Percentiles rank a stretch among this genome's conserved stretches.
phyloP scores from a whole-genome alignment of 2,329 filamentous ascomycete species.

The Passalora sequoiae region DNA sequence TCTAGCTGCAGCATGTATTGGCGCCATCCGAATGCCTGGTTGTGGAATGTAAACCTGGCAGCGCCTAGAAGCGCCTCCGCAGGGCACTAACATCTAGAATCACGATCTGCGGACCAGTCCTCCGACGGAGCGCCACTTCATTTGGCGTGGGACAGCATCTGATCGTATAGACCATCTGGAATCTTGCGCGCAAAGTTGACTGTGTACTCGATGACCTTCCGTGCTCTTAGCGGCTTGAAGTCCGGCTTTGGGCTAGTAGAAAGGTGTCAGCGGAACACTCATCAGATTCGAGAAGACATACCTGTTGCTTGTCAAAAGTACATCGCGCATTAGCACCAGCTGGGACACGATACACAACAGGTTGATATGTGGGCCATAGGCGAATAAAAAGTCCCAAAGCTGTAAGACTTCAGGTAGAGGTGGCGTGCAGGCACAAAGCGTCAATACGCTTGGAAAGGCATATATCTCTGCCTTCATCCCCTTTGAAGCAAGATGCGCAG shows the following conservation, averaged over 20 bases:
- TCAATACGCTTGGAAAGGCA: conserved; percentile 90
- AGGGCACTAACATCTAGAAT: neutral
- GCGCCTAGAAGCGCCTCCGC: neutral
- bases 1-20: neutral
- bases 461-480: conserved; percentile 91
- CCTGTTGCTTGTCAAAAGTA: conserved; percentile 79
- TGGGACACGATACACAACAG: conserved; percentile 96
- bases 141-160: conserved; percentile 82
- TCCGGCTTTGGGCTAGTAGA: conserved; percentile 66
- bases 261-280: neutral
- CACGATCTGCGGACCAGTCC: too few relatives aligned
- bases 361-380: conserved; percentile 90
- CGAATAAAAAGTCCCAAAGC: conserved; percentile 96
- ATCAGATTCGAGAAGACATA: conserved; percentile 41
- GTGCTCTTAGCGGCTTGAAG: conserved; percentile 32
- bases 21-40: neutral
- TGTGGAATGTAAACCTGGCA: neutral
- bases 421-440: conserved; percentile 90
- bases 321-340: conserved; percentile 78
- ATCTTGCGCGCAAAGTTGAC: conserved; percentile 85
- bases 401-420: conserved; percentile 87
- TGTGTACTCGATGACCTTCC: conserved; percentile 53
- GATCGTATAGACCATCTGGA: conserved; percentile 81
- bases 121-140: conserved; percentile 38
- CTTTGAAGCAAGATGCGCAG: conserved; percentile 75